Conservation (phyloP, 192 early-diverging fungal species). For the Coemansia sp. region DNA sequence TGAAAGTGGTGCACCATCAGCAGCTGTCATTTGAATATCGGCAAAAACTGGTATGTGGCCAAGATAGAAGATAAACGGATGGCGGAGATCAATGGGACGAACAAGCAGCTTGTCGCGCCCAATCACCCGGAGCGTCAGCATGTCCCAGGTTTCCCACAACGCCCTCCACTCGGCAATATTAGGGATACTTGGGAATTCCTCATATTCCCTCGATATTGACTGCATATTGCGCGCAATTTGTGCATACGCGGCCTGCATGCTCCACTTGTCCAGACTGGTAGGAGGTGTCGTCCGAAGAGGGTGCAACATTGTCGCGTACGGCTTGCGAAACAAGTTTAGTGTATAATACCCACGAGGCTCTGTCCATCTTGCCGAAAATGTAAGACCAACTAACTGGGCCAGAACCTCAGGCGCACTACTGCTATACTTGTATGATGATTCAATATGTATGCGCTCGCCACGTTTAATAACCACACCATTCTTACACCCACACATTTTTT, state of each 20-base stretch:
- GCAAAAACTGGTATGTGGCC: constrained; percentile 79
- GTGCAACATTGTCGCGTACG: constrained; percentile 22
- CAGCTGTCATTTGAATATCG: constrained; percentile 59
- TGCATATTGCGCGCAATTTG: background rate
- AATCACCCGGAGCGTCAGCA: constrained; percentile 65
- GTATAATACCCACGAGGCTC: constrained; percentile 59
- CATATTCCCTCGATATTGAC: background rate
- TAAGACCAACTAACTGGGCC: constrained; percentile 51
- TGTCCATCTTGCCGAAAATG: constrained; percentile 55
- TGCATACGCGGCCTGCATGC: constrained; percentile 2
- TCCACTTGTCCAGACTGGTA: constrained; percentile 20
- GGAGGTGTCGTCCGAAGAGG: background rate
- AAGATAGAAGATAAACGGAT: constrained; percentile 88
- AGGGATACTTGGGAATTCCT: constrained; percentile 56
- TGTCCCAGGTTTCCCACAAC: constrained; percentile 83
- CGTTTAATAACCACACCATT: constrained; percentile 56
- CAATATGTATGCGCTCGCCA: constrained; percentile 85
- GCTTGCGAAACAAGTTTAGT: constrained; percentile 60
- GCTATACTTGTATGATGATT: constrained; percentile 86
- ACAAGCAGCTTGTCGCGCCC: constrained; percentile 56
- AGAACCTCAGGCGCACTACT: constrained; percentile 57
- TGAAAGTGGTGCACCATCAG: constrained; percentile 53
- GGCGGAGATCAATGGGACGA: constrained; percentile 79
- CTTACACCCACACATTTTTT: constrained; percentile 16
- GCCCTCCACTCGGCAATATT: constrained; percentile 68